phyloP scores from a whole-genome alignment of 768 basidiomycete species.

The Tricholoma matsutake region DNA sequence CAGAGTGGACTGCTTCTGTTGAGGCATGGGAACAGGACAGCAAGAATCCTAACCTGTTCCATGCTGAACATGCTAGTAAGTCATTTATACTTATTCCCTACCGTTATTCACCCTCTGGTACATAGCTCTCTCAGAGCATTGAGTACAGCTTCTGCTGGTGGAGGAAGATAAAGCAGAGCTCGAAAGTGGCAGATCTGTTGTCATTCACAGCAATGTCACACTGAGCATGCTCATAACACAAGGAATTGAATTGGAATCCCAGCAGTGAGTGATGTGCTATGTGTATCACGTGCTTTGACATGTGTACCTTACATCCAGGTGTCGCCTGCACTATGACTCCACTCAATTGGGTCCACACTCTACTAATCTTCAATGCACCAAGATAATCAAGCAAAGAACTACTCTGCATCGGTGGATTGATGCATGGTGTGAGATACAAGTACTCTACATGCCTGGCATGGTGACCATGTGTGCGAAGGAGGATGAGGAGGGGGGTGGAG shows the following conservation, averaged over 20 bases:
- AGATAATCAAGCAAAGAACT: background rate
- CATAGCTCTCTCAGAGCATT: conserved; percentile 6
- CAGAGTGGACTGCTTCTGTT: background rate
- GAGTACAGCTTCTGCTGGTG: conserved; percentile 8
- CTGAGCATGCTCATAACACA: conserved; percentile 22
- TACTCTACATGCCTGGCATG: conserved; percentile 10
- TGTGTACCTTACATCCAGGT: background rate
- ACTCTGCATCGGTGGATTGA: background rate
- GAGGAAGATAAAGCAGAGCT: conserved; percentile 7
- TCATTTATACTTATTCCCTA: background rate
- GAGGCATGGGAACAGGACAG: conserved; percentile 8
- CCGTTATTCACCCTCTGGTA: background rate
- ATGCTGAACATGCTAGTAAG: background rate
- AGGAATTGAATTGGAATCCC: conserved; percentile 9
- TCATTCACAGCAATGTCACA: conserved; percentile 9
- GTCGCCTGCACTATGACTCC: background rate
- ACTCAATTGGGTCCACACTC: conserved; percentile 9
- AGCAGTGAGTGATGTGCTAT: background rate
- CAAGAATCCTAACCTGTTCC: conserved; percentile 6
- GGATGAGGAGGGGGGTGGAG: background rate
- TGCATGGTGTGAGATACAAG: too few relatives aligned
- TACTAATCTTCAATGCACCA: conserved; percentile 11
- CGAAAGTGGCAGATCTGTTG: background rate
- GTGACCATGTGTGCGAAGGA: background rate
- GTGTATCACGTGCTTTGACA: background rate